Evolutionary conservation across 495 filamentous ascomycete species (phyloP), one percentile per base, ranked within the genome.

Genomic region (Echria macrotheca): DNA sequence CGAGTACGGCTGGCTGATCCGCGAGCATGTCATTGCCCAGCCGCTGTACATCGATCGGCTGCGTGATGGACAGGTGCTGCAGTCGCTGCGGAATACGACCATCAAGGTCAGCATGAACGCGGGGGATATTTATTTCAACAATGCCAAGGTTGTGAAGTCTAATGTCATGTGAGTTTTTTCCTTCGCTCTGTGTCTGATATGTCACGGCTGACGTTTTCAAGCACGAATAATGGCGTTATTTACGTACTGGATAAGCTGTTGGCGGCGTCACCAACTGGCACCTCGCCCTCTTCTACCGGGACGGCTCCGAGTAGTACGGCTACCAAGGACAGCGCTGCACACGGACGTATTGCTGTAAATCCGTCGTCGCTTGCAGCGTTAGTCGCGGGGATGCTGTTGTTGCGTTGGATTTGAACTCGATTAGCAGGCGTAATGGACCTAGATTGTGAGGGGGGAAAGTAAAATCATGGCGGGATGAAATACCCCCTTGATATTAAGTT

Each of bases 161-260:
- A 68, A 67, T 49, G 53, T 61, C 5, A 21, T 68, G 35, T 47
- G 29, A 35, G 44, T 47, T 14, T 7, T 4, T 3, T 18, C 4
- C 17, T 14, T 14, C 2, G 7, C 10, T 15, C 19, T 23, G 7
- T n/a, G 6, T 14, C 5, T 17, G 26, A 24, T 4, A 17, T 6
- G 6, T 24, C 0, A 14, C 9, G 3, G n/a, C 21, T 26, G 24
- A 47, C 11, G 5, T 14, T 1, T 6, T 5, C 4, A 5, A 47
- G 44, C n/a, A 63, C 65, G 5, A 58, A 64, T 42, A 70, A 70
- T 36, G 67, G 67, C 15, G 44, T 68, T 1, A 45, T 68, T 39
- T 65, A 70, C 31, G 55, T 61, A 21, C 40, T 70, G 14, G 61
- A 67, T 43, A 40, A 47, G n/a, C 60, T 70, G 44, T 36, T 57